These are phyloP conservation scores for Gaultheria prostrata DNA, from an alignment of 148 eudicot genomes.

Conservation along the genomic window DNA sequence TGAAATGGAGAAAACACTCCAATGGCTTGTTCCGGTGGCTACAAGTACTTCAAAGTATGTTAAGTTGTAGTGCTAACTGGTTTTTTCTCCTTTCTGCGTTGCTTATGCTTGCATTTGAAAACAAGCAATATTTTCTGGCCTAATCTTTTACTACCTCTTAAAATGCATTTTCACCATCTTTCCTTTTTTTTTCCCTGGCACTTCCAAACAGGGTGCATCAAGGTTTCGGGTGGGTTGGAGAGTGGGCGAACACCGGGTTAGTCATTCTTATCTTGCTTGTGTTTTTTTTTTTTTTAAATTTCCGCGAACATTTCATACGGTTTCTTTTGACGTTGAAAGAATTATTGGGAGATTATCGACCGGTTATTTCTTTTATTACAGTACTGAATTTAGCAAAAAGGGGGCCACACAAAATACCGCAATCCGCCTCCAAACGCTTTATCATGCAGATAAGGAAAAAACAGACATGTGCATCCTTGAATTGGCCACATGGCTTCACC, in stretches of 20 bases:
- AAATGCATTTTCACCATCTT: conserved; percentile 3
- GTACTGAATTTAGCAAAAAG: conserved; percentile 66
- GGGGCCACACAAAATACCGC: conserved; percentile 30
- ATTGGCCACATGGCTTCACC: conserved; percentile 66
- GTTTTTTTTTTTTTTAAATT: neutral
- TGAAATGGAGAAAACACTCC: conserved; percentile 83
- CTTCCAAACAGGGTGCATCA: conserved; percentile 69
- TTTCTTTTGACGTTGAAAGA: neutral
- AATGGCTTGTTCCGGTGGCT: conserved; percentile 98
- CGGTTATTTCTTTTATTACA: conserved; percentile 23
- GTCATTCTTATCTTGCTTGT: conserved; percentile 14
- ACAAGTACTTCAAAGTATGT: conserved; percentile 77
- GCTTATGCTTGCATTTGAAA: neutral
- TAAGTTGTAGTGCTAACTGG: neutral
- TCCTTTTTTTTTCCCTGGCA: neutral
- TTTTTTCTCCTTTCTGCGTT: neutral
- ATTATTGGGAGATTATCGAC: neutral
- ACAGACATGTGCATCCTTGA: conserved; percentile 66
- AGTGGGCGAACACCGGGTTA: conserved; percentile 93
- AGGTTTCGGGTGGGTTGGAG: conserved; percentile 99
- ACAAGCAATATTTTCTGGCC: neutral
- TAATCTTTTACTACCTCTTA: neutral
- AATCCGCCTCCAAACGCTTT: conserved; percentile 78
- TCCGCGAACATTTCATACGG: neutral
- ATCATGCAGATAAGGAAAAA: conserved; percentile 72